Conservation (phyloP, 2,329 filamentous ascomycete genomes). For the Fusarium poae region DNA sequence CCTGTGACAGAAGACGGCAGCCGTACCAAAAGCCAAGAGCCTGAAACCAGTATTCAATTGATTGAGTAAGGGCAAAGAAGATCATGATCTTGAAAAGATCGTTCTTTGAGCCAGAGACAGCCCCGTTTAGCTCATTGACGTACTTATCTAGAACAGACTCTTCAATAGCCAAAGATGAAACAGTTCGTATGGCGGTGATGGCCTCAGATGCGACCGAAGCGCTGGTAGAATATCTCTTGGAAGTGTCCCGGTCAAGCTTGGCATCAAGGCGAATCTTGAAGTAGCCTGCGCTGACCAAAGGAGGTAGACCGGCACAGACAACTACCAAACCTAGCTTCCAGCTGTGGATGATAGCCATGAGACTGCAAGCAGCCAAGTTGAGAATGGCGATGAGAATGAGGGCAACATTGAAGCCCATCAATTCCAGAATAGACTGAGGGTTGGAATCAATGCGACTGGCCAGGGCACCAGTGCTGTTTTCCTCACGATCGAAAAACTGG, state of each 20-base stretch:
- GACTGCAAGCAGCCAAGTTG: slow-evolving; percentile 55
- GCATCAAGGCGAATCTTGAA: slow-evolving; percentile 58
- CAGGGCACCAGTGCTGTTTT: slow-evolving; percentile 57
- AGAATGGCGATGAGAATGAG: slow-evolving; percentile 56
- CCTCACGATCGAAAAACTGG: slow-evolving; percentile 58
- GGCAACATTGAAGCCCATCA: slow-evolving; percentile 59
- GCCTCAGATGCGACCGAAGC: slow-evolving; percentile 61
- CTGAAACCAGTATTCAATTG: slow-evolving; percentile 56
- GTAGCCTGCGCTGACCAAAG: slow-evolving; percentile 55
- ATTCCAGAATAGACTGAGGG: slow-evolving; percentile 56
- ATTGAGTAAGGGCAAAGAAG: slow-evolving; percentile 56
- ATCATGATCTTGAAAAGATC: slow-evolving; percentile 53
- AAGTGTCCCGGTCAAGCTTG: slow-evolving; percentile 55
- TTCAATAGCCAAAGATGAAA: slow-evolving; percentile 59
- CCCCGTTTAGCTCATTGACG: slow-evolving; percentile 50
- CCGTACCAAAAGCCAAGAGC: slow-evolving; percentile 60
- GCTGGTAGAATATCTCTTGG: slow-evolving; percentile 54
- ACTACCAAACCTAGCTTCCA: slow-evolving; percentile 65
- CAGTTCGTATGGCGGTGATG: slow-evolving; percentile 56
- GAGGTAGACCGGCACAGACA: slow-evolving; percentile 58
- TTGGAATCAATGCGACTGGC: slow-evolving; percentile 55
- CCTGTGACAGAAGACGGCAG: slow-evolving; percentile 54
- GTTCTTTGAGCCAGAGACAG: slow-evolving; percentile 49
- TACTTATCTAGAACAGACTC: slow-evolving; percentile 52
- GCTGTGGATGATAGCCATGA: slow-evolving; percentile 59